Base-by-base conservation (phyloP, 2,329 filamentous ascomycete genomes). In the Pleochaeta shiraiana region DNA sequence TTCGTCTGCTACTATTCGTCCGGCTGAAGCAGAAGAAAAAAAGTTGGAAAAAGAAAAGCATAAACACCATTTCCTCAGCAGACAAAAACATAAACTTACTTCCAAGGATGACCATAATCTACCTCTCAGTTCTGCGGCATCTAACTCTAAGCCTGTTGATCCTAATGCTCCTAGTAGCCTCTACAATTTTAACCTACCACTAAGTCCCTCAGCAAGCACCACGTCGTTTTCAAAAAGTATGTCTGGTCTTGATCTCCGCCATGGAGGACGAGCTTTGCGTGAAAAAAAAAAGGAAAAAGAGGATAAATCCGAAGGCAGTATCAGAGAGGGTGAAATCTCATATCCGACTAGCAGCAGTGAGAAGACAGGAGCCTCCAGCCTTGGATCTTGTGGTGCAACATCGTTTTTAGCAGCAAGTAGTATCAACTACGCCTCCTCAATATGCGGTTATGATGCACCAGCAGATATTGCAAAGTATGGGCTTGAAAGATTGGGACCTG, bases 221-320 rank as follows among this genome's bases (percentile, higher is more conserved):
- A 80, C 78, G 63, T 80, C 79, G 30, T 95, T 97, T 72, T 80
- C 85, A 43, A 95, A 93, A 75, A 87, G 86, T 2, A 87, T 93
- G 71, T 92, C 87, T 66, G 87, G 87, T 0, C 77, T 92, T 53
- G 88, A 92, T 73, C 76, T 92, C 30, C 79, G 88, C 63, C 88
- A 92, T 75, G 88, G 86, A 50, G 88, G 85, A 0, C 81, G 86
- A 50, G 87, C 85, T 6, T 74, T 91, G 57, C 81, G 87, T 43
- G 90, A 95, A 72, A 95, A 92, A 77, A 87, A 86, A 73, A 85
- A 86, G 68, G 57, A 61, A 34, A 61, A 61, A 28, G 85, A 88
- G 67, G 86, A 88, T 67, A 83, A 84, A 68, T 68, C 65, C 1
- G 71, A 73, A 63, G 37, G 57, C 14, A 69, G 69, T 11, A 65